Conservation (phyloP, 2,329 filamentous ascomycete genomes). For the Setomelanomma holmii region DNA sequence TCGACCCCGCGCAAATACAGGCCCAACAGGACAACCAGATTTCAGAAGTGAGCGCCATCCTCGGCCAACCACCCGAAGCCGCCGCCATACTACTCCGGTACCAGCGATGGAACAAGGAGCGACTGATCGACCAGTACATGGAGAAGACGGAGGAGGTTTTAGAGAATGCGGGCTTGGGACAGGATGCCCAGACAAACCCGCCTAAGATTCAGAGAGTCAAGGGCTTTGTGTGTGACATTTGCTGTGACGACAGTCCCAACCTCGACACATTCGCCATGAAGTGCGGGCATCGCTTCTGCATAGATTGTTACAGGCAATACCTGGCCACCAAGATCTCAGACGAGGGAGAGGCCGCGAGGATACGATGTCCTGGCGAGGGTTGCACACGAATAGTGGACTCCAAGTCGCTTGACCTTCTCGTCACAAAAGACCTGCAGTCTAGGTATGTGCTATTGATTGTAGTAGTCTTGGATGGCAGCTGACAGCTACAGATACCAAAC, state of each 20-base stretch:
- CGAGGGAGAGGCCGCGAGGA: conserved; percentile 92
- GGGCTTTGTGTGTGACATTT: conserved; percentile 92
- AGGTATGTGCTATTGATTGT: conserved; percentile 51
- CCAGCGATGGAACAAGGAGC: conserved; percentile 95
- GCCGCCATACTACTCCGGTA: conserved; percentile 88
- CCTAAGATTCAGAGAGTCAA: conserved; percentile 74
- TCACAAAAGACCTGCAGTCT: conserved; percentile 62
- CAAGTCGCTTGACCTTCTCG: conserved; percentile 80
- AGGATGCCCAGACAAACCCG: conserved; percentile 51
- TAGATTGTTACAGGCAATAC: conserved; percentile 91
- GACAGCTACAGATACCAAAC: conserved; percentile 72
- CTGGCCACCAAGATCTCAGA: conserved; percentile 90
- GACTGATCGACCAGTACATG: conserved; percentile 95
- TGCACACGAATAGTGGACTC: conserved; percentile 93
- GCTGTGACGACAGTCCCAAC: conserved; percentile 83
- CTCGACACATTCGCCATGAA: conserved; percentile 91
- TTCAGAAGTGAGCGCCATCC: conserved; percentile 87
- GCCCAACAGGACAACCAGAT: conserved; percentile 85
- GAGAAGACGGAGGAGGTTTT: conserved; percentile 80
- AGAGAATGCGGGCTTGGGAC: conserved; percentile 82
- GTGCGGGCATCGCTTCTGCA: conserved; percentile 92
- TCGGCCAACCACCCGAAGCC: conserved; percentile 87
- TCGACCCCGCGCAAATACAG: conserved; percentile 81
- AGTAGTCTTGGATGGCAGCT: conserved; percentile 5
- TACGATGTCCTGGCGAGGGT: conserved; percentile 87